Conservation (phyloP, 805 yeast species). For the Zygosaccharomyces siamensis region DNA sequence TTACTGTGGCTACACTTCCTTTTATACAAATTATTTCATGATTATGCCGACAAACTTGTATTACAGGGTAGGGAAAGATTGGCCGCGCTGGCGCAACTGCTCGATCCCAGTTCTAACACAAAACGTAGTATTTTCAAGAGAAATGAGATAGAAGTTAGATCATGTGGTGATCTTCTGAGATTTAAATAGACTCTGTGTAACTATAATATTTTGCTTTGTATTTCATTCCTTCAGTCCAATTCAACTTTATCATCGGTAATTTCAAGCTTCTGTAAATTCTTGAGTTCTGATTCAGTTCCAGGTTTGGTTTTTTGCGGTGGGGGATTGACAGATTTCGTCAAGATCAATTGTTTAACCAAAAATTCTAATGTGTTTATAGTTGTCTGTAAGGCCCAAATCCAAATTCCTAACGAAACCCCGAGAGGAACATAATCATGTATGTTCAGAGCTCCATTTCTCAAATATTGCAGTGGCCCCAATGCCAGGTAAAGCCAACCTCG, state of each 20-base stretch:
- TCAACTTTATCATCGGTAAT: conserved; percentile 14
- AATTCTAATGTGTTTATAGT: conserved; percentile 29
- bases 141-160: conserved; percentile 18
- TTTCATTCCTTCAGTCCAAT: conserved; percentile 8
- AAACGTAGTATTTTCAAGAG: conserved; percentile 16
- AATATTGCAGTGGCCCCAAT: conserved; percentile 25
- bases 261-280: conserved; percentile 3
- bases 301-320: conserved; percentile 7
- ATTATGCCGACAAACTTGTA: conserved; percentile 13
- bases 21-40: conserved; percentile 44
- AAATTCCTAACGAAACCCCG: conserved; percentile 35
- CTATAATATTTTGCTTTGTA: conserved; percentile 1
- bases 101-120: conserved; percentile 13
- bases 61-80: conserved; percentile 21
- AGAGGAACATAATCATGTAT: conserved; percentile 9
- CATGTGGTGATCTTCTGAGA: conserved; percentile 24
- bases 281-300: not conserved
- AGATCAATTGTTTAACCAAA: conserved; percentile 22
- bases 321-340: conserved; percentile 10
- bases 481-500: conserved; percentile 33
- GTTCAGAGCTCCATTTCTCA: conserved; percentile 6
- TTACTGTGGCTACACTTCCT: conserved; percentile 62
- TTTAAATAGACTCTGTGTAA: conserved; percentile 14
- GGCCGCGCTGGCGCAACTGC: conserved; percentile 15
- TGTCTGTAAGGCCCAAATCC: conserved; percentile 34